Evolutionary conservation across 2,329 filamentous ascomycete species (phyloP).

Genomic region (Nectriaceae sp.): DNA sequence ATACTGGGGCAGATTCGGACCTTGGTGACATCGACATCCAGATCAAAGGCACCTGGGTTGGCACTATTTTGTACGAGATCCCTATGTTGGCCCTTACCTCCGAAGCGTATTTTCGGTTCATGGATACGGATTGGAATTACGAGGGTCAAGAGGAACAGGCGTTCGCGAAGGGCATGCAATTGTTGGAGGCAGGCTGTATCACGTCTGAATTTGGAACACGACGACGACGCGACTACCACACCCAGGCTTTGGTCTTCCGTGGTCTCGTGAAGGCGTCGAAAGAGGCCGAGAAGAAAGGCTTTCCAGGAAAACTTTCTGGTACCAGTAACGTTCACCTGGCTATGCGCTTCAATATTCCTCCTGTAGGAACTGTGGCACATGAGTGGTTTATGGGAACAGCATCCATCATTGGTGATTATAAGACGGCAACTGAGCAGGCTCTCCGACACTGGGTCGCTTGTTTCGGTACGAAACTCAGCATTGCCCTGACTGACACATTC

Average conservation of each 20-base stretch:
- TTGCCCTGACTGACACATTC: constrained; percentile 95
- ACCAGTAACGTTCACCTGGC: constrained; percentile 98
- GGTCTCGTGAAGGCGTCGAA: constrained; percentile 80
- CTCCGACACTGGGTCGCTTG: constrained; percentile 87
- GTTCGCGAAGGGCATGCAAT: constrained; percentile 73
- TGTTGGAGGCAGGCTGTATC: constrained; percentile 81
- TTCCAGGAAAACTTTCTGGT: constrained; percentile 75
- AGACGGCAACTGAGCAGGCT: constrained; percentile 79
- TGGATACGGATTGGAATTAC: constrained; percentile 90
- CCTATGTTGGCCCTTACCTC: constrained; percentile 89
- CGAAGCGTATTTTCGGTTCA: constrained; percentile 96
- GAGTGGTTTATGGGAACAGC: constrained; percentile 99
- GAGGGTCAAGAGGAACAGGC: constrained; percentile 84
- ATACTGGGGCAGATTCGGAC: constrained; percentile 65
- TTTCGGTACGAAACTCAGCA: constrained; percentile 82
- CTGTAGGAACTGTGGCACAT: constrained; percentile 87
- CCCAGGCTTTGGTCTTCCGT: constrained; percentile 86
- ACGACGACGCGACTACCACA: constrained; percentile 88
- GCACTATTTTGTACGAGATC: constrained; percentile 98
- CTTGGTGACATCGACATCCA: constrained; percentile 75
- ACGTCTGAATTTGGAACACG: constrained; percentile 95
- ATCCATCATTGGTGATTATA: constrained; percentile 85
- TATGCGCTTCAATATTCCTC: constrained; percentile 83
- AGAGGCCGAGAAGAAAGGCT: constrained; percentile 65
- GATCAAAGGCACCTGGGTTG: constrained; percentile 83